These are phyloP conservation scores for Fusarium brachygibbosum DNA, from an alignment of 2,329 filamentous ascomycete genomes.

Conservation along the genomic window DNA sequence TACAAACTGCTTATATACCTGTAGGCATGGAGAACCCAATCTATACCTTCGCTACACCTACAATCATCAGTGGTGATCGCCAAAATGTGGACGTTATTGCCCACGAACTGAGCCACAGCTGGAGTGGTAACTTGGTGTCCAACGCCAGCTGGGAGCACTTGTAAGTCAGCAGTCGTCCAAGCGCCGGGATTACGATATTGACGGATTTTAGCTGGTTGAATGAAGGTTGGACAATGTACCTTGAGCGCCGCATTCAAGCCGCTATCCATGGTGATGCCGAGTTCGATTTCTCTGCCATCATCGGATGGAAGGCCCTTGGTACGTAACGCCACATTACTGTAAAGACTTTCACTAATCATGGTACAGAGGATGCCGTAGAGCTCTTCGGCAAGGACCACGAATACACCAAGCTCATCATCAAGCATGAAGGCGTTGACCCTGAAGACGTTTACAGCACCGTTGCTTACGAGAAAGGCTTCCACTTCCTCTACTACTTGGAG, in stretches of 20 bases:
- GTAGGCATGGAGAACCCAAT: slow-evolving; percentile 90
- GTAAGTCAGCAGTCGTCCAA: slow-evolving; percentile 56
- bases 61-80: slow-evolving; percentile 89
- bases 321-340: slow-evolving; percentile 40
- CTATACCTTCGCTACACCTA: slow-evolving; percentile 95
- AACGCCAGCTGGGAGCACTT: slow-evolving; percentile 87
- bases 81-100: slow-evolving; percentile 98
- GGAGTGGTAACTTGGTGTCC: slow-evolving; percentile 89
- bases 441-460: slow-evolving; percentile 95
- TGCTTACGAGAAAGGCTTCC: slow-evolving; percentile 97
- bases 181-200: not conserved
- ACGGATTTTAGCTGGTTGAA: slow-evolving; percentile 69
- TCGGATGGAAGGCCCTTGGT: slow-evolving; percentile 91
- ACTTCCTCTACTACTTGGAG: slow-evolving; percentile 92
- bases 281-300: slow-evolving; percentile 94
- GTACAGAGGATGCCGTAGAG: slow-evolving; percentile 78
- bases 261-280: slow-evolving; percentile 85
- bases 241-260: slow-evolving; percentile 86
- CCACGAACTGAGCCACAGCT: slow-evolving; percentile 81
- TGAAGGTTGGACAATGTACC: slow-evolving; percentile 93
- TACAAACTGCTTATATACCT: slow-evolving; percentile 24
- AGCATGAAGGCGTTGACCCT: slow-evolving; percentile 90
- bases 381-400: slow-evolving; percentile 86
- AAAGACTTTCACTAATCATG: slow-evolving; percentile 24
- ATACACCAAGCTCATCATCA: slow-evolving; percentile 91